Base-by-base conservation (phyloP, 441 rosid genomes). In the Gossypium schwendimanii region DNA sequence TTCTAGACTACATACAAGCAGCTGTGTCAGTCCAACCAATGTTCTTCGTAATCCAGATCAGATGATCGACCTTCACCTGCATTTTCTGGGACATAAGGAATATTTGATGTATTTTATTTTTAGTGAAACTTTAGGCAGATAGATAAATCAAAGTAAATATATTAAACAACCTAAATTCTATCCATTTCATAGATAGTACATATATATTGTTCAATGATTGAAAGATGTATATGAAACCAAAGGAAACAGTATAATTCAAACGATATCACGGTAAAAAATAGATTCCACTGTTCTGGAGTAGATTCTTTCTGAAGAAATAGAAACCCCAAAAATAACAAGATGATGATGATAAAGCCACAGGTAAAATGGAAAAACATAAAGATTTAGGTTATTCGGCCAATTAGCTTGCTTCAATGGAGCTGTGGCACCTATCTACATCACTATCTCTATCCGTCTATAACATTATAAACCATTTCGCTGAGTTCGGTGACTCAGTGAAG, bases 41-140 rank as follows among this genome's bases (percentile, higher is more conserved):
- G 7, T 12, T 71, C 58, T 47, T 55, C 26, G 15, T n/a, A 24
- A 31, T 24, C 63, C 49, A 47, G 69, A 52, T 15, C 20, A 52
- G 21, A 15, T 53, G 23, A 59, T 61, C 24, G 64, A 71, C 60
- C 58, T 65, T 69, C 74, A 58, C 76, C 83, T 73, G 78, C 39
- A 77, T 53, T 18, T 45, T 45, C 33, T 49, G n/a, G 24, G 57
- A 49, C 63, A 73, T 3, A 41, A 33, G 62, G 18, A 65, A 28
- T 31, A 52, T 8, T 28, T 60, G 14, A 45, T 15, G 20, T 31
- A 52, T 8, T 21, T 60, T 17, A 33, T 12, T 24, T 9, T 7
- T 55, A 5, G 55, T 15, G 33, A 31, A 31, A 31, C 21, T 49
- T 52, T 60, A 50, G 39, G 11, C 45, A 49, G 14, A 12, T 68